These are phyloP conservation scores for Flaveria floridana DNA, from an alignment of 140 eudicot genomes.

Conservation along the genomic window DNA sequence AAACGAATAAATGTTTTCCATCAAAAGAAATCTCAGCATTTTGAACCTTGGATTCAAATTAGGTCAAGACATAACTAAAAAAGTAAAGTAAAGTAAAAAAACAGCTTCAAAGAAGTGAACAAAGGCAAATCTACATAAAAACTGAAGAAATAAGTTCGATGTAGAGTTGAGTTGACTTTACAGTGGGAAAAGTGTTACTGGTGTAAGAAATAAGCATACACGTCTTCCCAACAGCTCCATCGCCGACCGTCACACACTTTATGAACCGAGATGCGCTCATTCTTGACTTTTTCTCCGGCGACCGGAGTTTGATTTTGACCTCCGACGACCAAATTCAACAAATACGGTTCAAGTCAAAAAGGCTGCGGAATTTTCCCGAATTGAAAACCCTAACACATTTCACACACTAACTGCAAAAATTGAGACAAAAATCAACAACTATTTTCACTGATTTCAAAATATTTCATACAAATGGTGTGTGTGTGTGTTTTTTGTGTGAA, in stretches of 20 bases:
- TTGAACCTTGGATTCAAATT: not conserved
- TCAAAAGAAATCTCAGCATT: not conserved
- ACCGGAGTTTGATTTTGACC: slow-evolving; percentile 37
- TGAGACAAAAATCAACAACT: slow-evolving; percentile 19
- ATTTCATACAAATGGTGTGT: slow-evolving; percentile 15
- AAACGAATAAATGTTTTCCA: too few relatives aligned
- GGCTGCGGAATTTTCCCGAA: slow-evolving; percentile 3
- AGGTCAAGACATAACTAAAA: not conserved
- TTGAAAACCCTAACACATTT: slow-evolving; percentile 14
- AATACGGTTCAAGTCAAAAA: slow-evolving; percentile 10
- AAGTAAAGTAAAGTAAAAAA: not conserved
- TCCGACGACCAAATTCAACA: slow-evolving; percentile 29
- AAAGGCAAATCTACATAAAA: not conserved
- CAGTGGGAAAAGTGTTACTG: slow-evolving; percentile 32
- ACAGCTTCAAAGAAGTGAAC: not conserved
- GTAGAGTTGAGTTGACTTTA: slow-evolving; percentile 24
- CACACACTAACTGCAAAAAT: slow-evolving; percentile 23
- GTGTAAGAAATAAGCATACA: slow-evolving; percentile 20
- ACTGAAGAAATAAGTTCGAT: slow-evolving; percentile 4
- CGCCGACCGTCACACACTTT: slow-evolving; percentile 37
- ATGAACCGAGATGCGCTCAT: slow-evolving; percentile 39
- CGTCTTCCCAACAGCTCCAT: slow-evolving; percentile 39
- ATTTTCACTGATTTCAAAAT: slow-evolving; percentile 17
- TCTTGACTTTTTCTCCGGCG: slow-evolving; percentile 25
- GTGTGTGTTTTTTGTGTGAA: not conserved